These are phyloP conservation scores for Beta macrorhiza DNA, from an alignment of 179 eudicot species.

Conservation along the genomic window DNA sequence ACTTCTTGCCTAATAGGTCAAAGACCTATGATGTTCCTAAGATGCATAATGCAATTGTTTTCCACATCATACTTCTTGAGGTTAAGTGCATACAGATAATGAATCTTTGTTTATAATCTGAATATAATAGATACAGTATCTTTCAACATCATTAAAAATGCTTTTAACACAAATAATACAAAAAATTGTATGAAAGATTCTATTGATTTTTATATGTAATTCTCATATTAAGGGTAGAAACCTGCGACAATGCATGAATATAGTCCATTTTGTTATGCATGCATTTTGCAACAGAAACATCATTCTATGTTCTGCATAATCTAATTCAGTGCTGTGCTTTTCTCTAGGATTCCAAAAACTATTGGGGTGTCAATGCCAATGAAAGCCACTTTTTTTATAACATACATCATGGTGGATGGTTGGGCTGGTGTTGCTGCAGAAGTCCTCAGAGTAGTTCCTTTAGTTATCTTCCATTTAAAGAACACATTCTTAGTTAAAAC, in stretches of 20 bases:
- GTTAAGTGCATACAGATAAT: no score
- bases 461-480: constrained; percentile 39
- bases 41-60: background rate
- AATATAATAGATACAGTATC: no score
- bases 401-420: constrained; percentile 51
- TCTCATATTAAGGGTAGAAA: no score
- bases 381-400: constrained; percentile 54
- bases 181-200: no score
- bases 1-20: background rate
- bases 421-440: constrained; percentile 55
- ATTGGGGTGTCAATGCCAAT: constrained; percentile 48
- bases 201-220: no score
- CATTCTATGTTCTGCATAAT: constrained; percentile 9
- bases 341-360: constrained; percentile 41
- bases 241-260: background rate
- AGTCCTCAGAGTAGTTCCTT: constrained; percentile 40
- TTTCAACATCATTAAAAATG: no score
- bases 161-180: no score
- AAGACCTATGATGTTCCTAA: background rate
- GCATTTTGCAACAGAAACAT: background rate
- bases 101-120: no score
- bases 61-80: background rate
- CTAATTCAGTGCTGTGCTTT: background rate
- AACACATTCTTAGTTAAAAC: constrained; percentile 44
- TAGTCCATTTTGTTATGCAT: background rate